A percentile compares a stretch with the other conserved stretches of the same genome.
Evolutionary conservation across 495 filamentous ascomycete species (phyloP).

Genomic region (Daldinia childiae): DNA sequence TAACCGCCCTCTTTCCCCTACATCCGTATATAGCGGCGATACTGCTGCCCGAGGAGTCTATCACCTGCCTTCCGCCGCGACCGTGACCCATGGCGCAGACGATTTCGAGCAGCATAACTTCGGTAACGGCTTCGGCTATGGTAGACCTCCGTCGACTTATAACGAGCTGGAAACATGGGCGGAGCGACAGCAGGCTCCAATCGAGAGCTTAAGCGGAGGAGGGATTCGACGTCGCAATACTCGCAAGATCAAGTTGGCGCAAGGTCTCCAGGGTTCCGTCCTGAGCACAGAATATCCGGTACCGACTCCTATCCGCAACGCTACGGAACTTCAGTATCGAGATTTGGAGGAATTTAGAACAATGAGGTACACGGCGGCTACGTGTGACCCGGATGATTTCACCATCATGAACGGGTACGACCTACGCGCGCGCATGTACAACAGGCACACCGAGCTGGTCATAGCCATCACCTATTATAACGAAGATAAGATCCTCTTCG

Average conservation of each 20-base stretch:
- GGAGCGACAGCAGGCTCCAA: conserved; percentile 6
- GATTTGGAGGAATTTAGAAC: conserved; percentile 95
- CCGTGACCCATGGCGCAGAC: not conserved
- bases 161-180: conserved; percentile 3
- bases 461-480: conserved; percentile 99
- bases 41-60: not conserved
- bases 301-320: conserved; percentile 95
- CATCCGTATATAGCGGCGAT: not conserved
- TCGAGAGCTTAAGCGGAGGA: conserved; percentile 40
- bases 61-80: not conserved
- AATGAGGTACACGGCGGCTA: conserved; percentile 98
- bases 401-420: conserved; percentile 99
- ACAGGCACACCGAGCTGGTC: conserved; percentile 93
- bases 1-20: not conserved
- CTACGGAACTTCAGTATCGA: conserved; percentile 90
- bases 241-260: conserved; percentile 89
- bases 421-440: conserved; percentile 97
- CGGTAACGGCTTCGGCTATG: not conserved
- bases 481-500: conserved; percentile 93
- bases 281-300: conserved; percentile 98
- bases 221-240: conserved; percentile 90
- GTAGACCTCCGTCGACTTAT: conserved; percentile 10
- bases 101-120: conserved; percentile 1
- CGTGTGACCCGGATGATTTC: conserved; percentile 98
- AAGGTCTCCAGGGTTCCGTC: conserved; percentile 80